These are phyloP conservation scores for Thinopyrum elongatum DNA, from an alignment of 176 grass and related monocot genomes.

Conservation along the genomic window DNA sequence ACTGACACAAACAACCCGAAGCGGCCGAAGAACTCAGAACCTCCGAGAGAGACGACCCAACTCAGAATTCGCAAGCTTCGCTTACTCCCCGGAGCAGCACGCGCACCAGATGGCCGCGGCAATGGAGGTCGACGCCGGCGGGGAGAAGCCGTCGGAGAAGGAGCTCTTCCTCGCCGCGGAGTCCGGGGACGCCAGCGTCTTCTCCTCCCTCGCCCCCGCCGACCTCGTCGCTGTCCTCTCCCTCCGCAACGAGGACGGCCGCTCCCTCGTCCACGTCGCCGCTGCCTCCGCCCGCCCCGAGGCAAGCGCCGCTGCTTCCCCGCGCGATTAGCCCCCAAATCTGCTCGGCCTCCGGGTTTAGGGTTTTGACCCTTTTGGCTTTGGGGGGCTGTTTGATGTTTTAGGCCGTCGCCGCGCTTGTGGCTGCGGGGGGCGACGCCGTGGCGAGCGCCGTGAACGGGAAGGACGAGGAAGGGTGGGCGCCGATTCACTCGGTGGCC, in stretches of 20 bases:
- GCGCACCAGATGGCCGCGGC: slow-evolving; percentile 26
- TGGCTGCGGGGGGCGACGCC: slow-evolving; percentile 40
- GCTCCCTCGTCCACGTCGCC: slow-evolving; percentile 91
- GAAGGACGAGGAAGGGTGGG: slow-evolving; percentile 94
- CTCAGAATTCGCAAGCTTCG: background rate
- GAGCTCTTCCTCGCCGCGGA: slow-evolving; percentile 79
- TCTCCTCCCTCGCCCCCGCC: slow-evolving; percentile 53
- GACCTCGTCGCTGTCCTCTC: slow-evolving; percentile 42
- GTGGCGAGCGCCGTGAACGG: slow-evolving; percentile 56
- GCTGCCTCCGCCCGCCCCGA: slow-evolving; percentile 48
- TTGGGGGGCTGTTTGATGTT: background rate
- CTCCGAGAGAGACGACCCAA: background rate
- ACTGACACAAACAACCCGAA: background rate
- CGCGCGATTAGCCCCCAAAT: background rate
- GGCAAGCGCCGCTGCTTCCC: background rate
- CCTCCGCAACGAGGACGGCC: slow-evolving; percentile 76
- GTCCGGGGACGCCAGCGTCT: slow-evolving; percentile 44
- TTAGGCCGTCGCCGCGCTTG: slow-evolving; percentile 63
- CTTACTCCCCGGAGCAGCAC: background rate
- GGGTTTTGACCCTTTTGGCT: background rate
- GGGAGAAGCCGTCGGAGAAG: slow-evolving; percentile 37
- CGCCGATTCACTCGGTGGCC: slow-evolving; percentile 69
- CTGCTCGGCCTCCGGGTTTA: background rate
- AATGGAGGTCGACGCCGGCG: slow-evolving; percentile 55
- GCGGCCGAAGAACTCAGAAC: background rate